Conservation (phyloP, 257 asterid species). For the Solanum etuberosum region DNA sequence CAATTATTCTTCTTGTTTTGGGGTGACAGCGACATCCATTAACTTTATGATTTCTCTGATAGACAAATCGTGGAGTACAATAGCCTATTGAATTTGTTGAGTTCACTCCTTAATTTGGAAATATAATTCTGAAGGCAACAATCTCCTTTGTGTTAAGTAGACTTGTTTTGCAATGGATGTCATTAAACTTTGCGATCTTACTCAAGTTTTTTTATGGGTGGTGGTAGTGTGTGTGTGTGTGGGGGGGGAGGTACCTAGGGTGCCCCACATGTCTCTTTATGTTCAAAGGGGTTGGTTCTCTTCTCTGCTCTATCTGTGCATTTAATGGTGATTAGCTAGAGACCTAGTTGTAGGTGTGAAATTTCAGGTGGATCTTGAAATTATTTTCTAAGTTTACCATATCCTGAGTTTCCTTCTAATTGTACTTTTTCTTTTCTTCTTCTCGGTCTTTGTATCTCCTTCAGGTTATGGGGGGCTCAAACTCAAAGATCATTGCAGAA, state of each 20-base stretch:
- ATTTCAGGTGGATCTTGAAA: not conserved
- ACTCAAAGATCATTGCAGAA: slow-evolving; percentile 92
- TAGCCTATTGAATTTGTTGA: not conserved
- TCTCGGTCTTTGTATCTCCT: not conserved
- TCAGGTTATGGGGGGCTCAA: slow-evolving; percentile 97
- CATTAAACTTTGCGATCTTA: not conserved
- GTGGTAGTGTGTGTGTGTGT: not conserved
- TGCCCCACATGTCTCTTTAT: not conserved
- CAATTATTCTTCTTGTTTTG: not conserved
- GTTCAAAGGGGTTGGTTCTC: not conserved
- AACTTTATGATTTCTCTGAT: not conserved
- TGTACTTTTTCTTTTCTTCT: not conserved
- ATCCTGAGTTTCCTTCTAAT: not conserved
- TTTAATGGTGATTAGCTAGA: not conserved
- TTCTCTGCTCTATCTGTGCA: not conserved
- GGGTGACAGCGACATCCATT: not conserved
- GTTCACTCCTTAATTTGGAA: not conserved
- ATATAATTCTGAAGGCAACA: not conserved
- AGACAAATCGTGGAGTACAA: not conserved
- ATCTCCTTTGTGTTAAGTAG: not conserved
- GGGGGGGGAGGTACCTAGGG: not conserved
- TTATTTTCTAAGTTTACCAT: not conserved
- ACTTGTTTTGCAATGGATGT: not conserved
- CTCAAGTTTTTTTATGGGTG: not conserved
- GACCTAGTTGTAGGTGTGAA: not conserved